phyloP scores from a whole-genome alignment of 495 filamentous ascomycete genomes.

The Penicillium parvum region DNA sequence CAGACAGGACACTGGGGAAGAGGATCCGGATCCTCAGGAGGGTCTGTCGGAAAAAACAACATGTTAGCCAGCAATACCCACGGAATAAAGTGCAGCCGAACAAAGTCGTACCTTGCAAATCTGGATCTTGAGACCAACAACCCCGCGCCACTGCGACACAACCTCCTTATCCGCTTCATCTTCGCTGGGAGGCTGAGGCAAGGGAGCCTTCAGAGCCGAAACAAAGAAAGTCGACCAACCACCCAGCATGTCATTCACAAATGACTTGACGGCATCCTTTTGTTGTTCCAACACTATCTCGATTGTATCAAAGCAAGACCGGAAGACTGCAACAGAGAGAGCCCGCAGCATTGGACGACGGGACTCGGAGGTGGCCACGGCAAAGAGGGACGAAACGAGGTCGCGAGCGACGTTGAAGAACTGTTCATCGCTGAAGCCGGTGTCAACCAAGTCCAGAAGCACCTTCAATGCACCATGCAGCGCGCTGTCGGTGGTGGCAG shows the following conservation, averaged over 20 bases:
- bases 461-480: slow-evolving; percentile 86
- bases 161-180: slow-evolving; percentile 51
- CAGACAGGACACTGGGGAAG: slow-evolving; percentile 74
- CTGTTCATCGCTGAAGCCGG: slow-evolving; percentile 86
- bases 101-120: slow-evolving; percentile 62
- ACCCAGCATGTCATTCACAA: slow-evolving; percentile 77
- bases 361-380: slow-evolving; percentile 68
- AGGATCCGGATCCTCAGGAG: slow-evolving; percentile 83
- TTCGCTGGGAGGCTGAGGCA: slow-evolving; percentile 60
- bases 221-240: slow-evolving; percentile 87
- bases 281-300: slow-evolving; percentile 94
- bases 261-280: slow-evolving; percentile 74
- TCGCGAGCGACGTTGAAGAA: slow-evolving; percentile 85
- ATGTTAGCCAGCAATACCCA: slow-evolving; percentile 5
- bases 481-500: slow-evolving; percentile 65
- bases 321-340: slow-evolving; percentile 82
- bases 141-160: slow-evolving; percentile 63
- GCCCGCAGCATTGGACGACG: slow-evolving; percentile 73
- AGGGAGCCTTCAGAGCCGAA: slow-evolving; percentile 60
- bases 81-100: neutral
- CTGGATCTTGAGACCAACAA: slow-evolving; percentile 82
- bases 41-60: slow-evolving; percentile 46
- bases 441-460: slow-evolving; percentile 85
- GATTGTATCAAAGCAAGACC: slow-evolving; percentile 86
- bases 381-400: slow-evolving; percentile 75